These are phyloP conservation scores for Taphrina sp. DNA, from an alignment of 1,139 yeast species.

Conservation along the genomic window DNA sequence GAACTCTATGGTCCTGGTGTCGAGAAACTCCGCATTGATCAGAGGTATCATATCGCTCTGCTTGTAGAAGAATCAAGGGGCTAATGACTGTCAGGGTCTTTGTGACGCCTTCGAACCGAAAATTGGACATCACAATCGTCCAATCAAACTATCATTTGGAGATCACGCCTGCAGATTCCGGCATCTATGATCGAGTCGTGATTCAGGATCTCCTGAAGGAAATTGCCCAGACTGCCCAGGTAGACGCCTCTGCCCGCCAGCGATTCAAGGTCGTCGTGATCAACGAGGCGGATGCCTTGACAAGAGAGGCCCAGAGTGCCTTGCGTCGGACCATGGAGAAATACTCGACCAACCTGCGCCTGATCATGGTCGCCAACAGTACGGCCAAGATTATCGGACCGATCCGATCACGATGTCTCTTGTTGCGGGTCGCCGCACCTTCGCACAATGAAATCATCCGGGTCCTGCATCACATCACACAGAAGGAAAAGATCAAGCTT, in stretches of 20 bases:
- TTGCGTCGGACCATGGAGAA: conserved; percentile 97
- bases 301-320: conserved; percentile 97
- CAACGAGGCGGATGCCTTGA: conserved; percentile 88
- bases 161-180: conserved; percentile 95
- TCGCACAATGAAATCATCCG: conserved; percentile 54
- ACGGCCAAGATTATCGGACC: conserved; percentile 92
- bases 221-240: conserved; percentile 91
- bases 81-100: conserved; percentile 58
- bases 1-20: conserved; percentile 82
- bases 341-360: conserved; percentile 80
- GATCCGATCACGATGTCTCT: conserved; percentile 84
- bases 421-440: conserved; percentile 86
- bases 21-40: conserved; percentile 50
- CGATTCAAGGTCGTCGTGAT: conserved; percentile 78
- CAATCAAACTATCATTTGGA: conserved; percentile 89
- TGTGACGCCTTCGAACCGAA: conserved; percentile 66
- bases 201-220: conserved; percentile 92
- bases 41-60: conserved; percentile 10
- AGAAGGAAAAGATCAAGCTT: conserved; percentile 55
- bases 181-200: conserved; percentile 89
- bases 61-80: too few species aligned
- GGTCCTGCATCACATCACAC: conserved; percentile 58
- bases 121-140: conserved; percentile 84
- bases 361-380: conserved; percentile 80
- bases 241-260: conserved; percentile 70